A percentile compares a stretch with the other conserved stretches of the same genome.
Conservation (phyloP, 2,329 filamentous ascomycete genomes). For the Arthrobotrys megalospora region DNA sequence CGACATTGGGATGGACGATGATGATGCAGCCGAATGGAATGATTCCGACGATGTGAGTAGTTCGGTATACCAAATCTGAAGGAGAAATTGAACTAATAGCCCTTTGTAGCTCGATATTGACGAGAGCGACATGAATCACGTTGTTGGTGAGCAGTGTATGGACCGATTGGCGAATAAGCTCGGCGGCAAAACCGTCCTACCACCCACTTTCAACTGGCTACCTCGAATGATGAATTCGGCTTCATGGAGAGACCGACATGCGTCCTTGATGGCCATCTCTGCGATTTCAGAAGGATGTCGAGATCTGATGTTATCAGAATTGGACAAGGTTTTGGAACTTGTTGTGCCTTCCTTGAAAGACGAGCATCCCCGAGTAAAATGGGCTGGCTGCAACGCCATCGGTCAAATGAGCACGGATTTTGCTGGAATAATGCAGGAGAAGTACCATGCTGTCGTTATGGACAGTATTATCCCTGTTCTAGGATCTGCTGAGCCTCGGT, state of each 20-base stretch:
- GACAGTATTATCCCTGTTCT: slow-evolving; percentile 93
- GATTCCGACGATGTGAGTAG: slow-evolving; percentile 84
- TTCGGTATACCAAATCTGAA: neutral
- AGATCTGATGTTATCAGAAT: slow-evolving; percentile 93
- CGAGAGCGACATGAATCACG: slow-evolving; percentile 96
- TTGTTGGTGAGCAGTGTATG: slow-evolving; percentile 98
- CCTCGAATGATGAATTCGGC: slow-evolving; percentile 97
- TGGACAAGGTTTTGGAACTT: slow-evolving; percentile 92
- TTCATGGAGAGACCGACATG: slow-evolving; percentile 94
- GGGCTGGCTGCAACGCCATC: slow-evolving; percentile 98
- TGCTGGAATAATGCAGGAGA: slow-evolving; percentile 96
- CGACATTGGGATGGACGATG: slow-evolving; percentile 92
- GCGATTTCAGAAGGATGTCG: slow-evolving; percentile 98
- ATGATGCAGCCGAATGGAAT: slow-evolving; percentile 95
- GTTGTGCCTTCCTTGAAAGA: slow-evolving; percentile 94
- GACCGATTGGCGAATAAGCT: slow-evolving; percentile 97
- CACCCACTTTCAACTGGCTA: slow-evolving; percentile 95
- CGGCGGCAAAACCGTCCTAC: slow-evolving; percentile 90
- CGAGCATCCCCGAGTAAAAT: slow-evolving; percentile 91
- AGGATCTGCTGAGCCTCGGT: slow-evolving; percentile 82
- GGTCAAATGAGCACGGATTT: slow-evolving; percentile 99
- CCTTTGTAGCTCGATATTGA: slow-evolving; percentile 83
- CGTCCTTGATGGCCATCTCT: slow-evolving; percentile 97
- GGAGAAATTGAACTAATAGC: neutral
- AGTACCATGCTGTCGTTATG: slow-evolving; percentile 89